Evolutionary conservation across 2,329 filamentous ascomycete species (phyloP).

Genomic region (Fusarium sp.): DNA sequence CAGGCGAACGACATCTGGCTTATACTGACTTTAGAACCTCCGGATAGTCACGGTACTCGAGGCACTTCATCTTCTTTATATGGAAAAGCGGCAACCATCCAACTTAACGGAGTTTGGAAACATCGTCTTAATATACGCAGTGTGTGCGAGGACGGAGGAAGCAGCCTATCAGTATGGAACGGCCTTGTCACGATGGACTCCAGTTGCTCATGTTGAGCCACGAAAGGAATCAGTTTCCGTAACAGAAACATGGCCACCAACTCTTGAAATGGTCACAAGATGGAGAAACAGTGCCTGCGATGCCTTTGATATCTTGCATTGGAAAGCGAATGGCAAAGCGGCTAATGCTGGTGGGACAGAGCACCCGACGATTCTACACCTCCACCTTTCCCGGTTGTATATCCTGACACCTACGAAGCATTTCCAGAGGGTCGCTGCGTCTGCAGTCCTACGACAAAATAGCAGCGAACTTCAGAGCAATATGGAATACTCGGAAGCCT

Average conservation of each 20-base stretch:
- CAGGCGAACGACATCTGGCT: background rate
- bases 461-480: background rate
- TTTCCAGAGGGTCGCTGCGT: slow-evolving; percentile 13
- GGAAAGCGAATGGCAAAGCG: slow-evolving; percentile 26
- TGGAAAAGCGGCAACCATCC: slow-evolving; percentile 25
- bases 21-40: background rate
- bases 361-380: slow-evolving; percentile 31
- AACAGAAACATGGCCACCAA: slow-evolving; percentile 25
- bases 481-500: slow-evolving; percentile 9
- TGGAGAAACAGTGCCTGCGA: slow-evolving; percentile 35
- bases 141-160: slow-evolving; percentile 17
- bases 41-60: slow-evolving; percentile 11
- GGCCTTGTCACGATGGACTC: slow-evolving; percentile 17
- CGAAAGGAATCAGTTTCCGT: background rate
- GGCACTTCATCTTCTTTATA: slow-evolving; percentile 22
- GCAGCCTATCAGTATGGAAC: slow-evolving; percentile 13
- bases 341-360: slow-evolving; percentile 28
- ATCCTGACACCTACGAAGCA: slow-evolving; percentile 22
- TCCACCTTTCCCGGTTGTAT: slow-evolving; percentile 28
- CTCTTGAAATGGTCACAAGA: slow-evolving; percentile 15
- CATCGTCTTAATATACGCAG: slow-evolving; percentile 21
- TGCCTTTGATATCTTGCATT: slow-evolving; percentile 29
- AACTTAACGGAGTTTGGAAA: slow-evolving; percentile 29
- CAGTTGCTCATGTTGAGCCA: slow-evolving; percentile 21
- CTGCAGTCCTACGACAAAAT: background rate